Evolutionary conservation across 768 basidiomycete species (phyloP).

Genomic region (Hericium coralloides): DNA sequence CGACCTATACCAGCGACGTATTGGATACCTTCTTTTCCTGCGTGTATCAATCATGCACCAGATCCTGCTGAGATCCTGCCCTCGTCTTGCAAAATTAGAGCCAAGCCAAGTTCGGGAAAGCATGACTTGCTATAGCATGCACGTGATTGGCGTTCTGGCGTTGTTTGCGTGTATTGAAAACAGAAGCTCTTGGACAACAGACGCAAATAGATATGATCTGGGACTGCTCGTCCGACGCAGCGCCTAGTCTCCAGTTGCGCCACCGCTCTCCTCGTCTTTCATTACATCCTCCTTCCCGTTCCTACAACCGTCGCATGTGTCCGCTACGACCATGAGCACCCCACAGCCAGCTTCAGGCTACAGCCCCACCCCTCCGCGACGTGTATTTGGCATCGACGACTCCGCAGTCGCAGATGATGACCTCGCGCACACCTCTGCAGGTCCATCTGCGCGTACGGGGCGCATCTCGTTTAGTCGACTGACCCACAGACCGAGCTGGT

Average conservation of each 20-base stretch:
- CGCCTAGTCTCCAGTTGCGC: too few relatives aligned
- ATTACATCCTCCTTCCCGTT: too few relatives aligned
- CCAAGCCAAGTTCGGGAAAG: background rate
- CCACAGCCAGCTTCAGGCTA: background rate
- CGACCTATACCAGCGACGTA: background rate
- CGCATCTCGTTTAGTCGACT: background rate
- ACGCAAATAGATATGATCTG: background rate
- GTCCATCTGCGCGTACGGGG: background rate
- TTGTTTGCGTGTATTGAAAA: background rate
- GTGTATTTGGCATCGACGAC: constrained; percentile 4
- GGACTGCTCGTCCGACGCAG: too few relatives aligned
- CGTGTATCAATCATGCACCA: too few relatives aligned
- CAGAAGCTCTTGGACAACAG: background rate
- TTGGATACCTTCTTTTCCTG: background rate
- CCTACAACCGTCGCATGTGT: background rate
- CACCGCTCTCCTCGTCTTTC: too few relatives aligned
- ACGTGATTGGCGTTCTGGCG: background rate
- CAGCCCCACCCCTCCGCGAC: background rate
- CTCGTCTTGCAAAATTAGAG: too few relatives aligned
- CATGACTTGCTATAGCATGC: background rate
- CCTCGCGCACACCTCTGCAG: background rate
- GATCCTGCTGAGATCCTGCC: too few relatives aligned
- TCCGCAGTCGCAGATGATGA: constrained; percentile 4
- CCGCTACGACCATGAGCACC: background rate
- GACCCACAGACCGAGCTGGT: background rate